Evolutionary conservation across 2,329 filamentous ascomycete species (phyloP), one percentile per base, ranked within the genome.

Genomic region (Cucurbitaria berberidis): DNA sequence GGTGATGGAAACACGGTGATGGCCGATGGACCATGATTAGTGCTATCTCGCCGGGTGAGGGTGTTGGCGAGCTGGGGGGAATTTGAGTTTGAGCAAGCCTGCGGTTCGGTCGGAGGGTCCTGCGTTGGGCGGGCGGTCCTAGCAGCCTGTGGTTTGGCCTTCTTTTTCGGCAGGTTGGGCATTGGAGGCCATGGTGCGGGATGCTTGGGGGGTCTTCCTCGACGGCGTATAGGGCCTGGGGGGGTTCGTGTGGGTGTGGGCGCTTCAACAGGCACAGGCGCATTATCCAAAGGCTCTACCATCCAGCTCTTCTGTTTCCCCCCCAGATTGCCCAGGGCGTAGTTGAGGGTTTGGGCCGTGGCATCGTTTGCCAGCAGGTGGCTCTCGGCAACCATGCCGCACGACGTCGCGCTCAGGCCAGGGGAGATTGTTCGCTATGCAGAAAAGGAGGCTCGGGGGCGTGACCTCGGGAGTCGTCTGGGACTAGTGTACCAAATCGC

Each of bases 1-100:
- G 87, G 86, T 13, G 87, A 88, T 6, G 85, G 84, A 44, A 88
- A 78, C 18, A 83, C 76, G 29, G 74, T 62, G 52, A 69, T 59
- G 18, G 45, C 32, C 4, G 47, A 49, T 7, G 53, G 52, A 8
- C 38, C 30, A 26, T 49, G 36, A 38, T 19, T 40, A 27, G 47
- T 10, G 5, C 41, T 42, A 11, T 35, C 35, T 11, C 51, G 50
- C 26, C 30, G 49, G 11, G 58, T 49, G 5, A 67, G 13, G 46
- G 62, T 48, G 51, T 74, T 75, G 19, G 72, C 57, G 11, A 74
- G 67, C 43, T 67, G 64, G 1, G 72, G 73, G 15, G 72, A 75
- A 10, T 66, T 67, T n/a, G 73, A 72, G 39, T 65, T 74, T 2
- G 69, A 71, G 8, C 60, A 38, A 11, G 64, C 62, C 18, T 64